Evolutionary conservation across 768 basidiomycete species (phyloP).

Genomic region (Psilocybe subaeruginosa): DNA sequence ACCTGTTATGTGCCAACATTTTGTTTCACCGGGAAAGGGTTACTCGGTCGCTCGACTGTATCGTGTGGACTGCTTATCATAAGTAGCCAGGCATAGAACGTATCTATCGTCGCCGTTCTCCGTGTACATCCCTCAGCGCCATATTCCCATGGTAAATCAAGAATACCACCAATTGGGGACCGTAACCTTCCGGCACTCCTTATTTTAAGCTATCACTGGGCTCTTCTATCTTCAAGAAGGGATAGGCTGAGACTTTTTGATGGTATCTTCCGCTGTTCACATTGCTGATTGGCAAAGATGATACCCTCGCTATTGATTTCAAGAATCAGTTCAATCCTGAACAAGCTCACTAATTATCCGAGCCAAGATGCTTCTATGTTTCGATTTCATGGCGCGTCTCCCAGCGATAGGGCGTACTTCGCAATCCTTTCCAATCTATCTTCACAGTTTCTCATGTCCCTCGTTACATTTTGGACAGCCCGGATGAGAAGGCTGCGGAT

Average conservation of each 20-base stretch:
- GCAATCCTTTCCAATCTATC: not conserved
- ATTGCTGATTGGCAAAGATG: not conserved
- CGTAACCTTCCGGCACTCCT: not conserved
- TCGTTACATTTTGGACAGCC: not conserved
- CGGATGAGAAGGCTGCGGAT: not conserved
- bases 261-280: not conserved
- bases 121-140: not conserved
- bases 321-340: not conserved
- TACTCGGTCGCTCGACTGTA: not conserved
- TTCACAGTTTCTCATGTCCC: not conserved
- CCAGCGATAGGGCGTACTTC: not conserved
- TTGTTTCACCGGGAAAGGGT: no score
- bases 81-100: not conserved
- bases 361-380: not conserved
- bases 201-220: conserved; percentile 6
- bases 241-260: conserved; percentile 3
- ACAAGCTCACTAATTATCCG: not conserved
- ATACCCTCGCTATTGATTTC: not conserved
- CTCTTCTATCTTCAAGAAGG: conserved; percentile 1
- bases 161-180: conserved; percentile 2
- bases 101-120: not conserved
- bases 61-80: not conserved
- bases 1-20: not conserved
- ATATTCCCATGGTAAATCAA: conserved; percentile 9
- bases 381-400: not conserved